Percentiles rank a stretch among this genome's conserved stretches.
Evolutionary conservation across 441 rosid genomes (phyloP).

Genomic region (Populus tomentosa): DNA sequence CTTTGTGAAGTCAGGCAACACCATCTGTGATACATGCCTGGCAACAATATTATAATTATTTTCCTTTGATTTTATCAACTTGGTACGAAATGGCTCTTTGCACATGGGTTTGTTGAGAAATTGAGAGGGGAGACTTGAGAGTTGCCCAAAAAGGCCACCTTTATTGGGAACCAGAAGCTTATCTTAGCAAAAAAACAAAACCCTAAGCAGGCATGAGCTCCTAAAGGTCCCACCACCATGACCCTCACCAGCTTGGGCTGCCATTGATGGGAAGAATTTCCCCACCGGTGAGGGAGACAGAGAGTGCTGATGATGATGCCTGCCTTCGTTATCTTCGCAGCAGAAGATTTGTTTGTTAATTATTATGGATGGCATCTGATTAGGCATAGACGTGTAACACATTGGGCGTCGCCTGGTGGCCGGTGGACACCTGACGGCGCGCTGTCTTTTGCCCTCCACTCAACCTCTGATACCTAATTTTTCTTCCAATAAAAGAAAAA

Average conservation of each 20-base stretch:
- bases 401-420: neutral
- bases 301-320: neutral
- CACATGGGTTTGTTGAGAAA: slow-evolving; percentile 24
- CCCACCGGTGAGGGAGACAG: neutral
- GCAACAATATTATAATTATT: neutral
- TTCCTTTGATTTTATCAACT: neutral
- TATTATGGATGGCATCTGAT: neutral
- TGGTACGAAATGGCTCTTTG: slow-evolving; percentile 1
- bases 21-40: neutral
- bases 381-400: no score
- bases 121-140: slow-evolving; percentile 6
- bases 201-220: neutral
- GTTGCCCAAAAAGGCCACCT: neutral
- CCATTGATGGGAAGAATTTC: neutral
- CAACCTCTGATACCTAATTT: slow-evolving; percentile 6
- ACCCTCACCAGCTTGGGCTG: neutral
- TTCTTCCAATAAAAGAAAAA: neutral
- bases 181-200: neutral
- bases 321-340: neutral
- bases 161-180: slow-evolving; percentile 14
- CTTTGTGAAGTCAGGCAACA: neutral
- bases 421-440: slow-evolving; percentile 3
- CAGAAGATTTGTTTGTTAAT: neutral
- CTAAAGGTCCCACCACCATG: slow-evolving; percentile 3
- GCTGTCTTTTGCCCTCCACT: neutral